Percentiles rank a stretch among this genome's conserved stretches.
Evolutionary conservation across 139 green algal genomes (phyloP).

Genomic region (Zygnema cylindricum): DNA sequence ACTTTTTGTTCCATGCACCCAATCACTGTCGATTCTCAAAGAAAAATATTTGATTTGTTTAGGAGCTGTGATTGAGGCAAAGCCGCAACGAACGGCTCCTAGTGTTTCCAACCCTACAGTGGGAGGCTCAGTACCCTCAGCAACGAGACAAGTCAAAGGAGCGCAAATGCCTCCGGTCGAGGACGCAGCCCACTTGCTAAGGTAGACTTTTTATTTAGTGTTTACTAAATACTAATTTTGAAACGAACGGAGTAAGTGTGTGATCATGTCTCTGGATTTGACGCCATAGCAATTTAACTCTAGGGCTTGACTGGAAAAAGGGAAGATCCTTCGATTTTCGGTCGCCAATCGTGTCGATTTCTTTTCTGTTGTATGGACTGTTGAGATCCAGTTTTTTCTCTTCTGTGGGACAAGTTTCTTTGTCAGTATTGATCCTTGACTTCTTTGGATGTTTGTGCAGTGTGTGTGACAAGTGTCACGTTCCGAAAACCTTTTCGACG

Average conservation of each 20-base stretch:
- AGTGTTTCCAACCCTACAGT: background rate
- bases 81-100: background rate
- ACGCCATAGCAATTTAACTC: background rate
- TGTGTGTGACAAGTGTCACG: slow-evolving; percentile 33
- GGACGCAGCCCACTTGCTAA: slow-evolving; percentile 8
- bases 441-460: slow-evolving; percentile 38
- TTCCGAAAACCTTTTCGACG: slow-evolving; percentile 52
- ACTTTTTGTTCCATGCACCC: background rate
- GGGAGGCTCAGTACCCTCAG: background rate
- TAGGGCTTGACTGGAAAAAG: no score
- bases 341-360: no score
- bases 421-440: no score
- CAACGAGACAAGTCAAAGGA: background rate
- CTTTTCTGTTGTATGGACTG: no score
- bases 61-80: background rate
- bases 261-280: background rate
- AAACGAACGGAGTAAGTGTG: no score
- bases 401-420: no score
- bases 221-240: no score
- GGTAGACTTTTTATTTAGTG: background rate
- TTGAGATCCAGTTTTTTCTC: no score
- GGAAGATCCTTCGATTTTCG: no score
- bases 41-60: background rate
- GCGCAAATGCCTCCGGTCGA: slow-evolving; percentile 10
- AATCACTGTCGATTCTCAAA: background rate